Percentiles rank a stretch among this genome's conserved stretches.
Evolutionary conservation across 2,329 filamentous ascomycete species (phyloP).

Genomic region (Fusarium virguliforme): DNA sequence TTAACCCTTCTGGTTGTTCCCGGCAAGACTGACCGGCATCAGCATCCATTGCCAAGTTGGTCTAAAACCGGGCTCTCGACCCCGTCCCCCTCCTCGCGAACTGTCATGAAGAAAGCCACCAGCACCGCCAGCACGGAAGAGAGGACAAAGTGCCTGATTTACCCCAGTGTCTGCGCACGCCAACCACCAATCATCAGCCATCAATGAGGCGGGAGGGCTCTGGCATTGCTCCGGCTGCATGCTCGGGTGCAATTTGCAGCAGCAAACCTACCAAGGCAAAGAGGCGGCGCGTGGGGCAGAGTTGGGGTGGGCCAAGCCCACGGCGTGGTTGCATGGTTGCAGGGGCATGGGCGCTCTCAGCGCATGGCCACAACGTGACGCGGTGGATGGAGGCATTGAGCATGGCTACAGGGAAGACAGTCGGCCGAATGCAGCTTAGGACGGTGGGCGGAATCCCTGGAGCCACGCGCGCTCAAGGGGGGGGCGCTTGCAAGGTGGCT

Average conservation of each 20-base stretch:
- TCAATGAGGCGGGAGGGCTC: conserved; percentile 20
- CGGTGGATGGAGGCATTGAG: conserved; percentile 48
- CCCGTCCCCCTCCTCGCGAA: conserved; percentile 10
- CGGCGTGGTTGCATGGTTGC: conserved; percentile 44
- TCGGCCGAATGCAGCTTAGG: conserved; percentile 50
- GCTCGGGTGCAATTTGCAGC: conserved; percentile 33
- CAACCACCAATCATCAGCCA: not conserved
- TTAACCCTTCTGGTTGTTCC: conserved; percentile 29
- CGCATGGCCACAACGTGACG: conserved; percentile 55
- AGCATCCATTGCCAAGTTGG: conserved; percentile 34
- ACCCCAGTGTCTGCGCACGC: not conserved
- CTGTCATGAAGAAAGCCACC: conserved; percentile 18
- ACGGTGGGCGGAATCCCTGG: conserved; percentile 53
- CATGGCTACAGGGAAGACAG: conserved; percentile 50
- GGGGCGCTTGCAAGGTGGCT: conserved; percentile 43
- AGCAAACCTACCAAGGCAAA: conserved; percentile 17
- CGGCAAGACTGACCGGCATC: conserved; percentile 40
- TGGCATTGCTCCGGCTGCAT: conserved; percentile 34
- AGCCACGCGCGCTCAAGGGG: conserved; percentile 57
- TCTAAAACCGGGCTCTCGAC: conserved; percentile 11
- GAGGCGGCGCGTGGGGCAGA: conserved; percentile 43
- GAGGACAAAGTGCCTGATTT: conserved; percentile 1
- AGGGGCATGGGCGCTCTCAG: conserved; percentile 45
- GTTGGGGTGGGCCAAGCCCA: conserved; percentile 36
- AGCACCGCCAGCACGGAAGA: conserved; percentile 20